Conservation (phyloP, 768 basidiomycete species). For the Grammothele lineata region DNA sequence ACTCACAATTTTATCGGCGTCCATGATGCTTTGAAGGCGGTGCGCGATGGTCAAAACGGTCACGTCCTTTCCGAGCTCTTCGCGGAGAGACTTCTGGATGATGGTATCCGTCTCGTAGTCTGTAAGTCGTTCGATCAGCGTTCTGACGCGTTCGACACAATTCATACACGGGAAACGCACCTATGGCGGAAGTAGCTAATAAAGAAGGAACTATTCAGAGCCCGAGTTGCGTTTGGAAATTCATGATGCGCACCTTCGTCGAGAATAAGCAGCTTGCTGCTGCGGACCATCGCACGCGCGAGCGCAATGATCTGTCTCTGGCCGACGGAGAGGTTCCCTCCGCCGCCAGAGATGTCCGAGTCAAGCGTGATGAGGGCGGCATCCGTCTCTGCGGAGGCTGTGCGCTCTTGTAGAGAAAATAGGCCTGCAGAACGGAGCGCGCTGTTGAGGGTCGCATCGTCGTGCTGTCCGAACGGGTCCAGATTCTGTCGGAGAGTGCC, state of each 20-base stretch:
- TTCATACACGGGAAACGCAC: slow-evolving; percentile 15
- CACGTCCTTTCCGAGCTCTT: slow-evolving; percentile 36
- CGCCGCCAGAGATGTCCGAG: slow-evolving; percentile 39
- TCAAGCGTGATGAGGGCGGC: slow-evolving; percentile 40
- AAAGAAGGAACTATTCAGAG: not conserved
- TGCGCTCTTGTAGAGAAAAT: slow-evolving; percentile 33
- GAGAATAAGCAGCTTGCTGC: slow-evolving; percentile 52
- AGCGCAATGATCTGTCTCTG: slow-evolving; percentile 58
- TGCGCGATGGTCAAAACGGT: slow-evolving; percentile 60
- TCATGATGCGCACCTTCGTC: slow-evolving; percentile 45
- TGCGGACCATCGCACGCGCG: slow-evolving; percentile 54
- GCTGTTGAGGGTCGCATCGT: slow-evolving; percentile 47
- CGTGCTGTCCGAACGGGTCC: slow-evolving; percentile 55
- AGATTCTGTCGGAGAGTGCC: slow-evolving; percentile 55
- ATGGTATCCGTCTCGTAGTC: slow-evolving; percentile 55
- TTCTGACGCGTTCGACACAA: too few species aligned
- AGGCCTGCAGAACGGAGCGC: slow-evolving; percentile 47
- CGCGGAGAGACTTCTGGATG: slow-evolving; percentile 54
- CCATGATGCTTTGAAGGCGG: slow-evolving; percentile 54
- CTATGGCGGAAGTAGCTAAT: slow-evolving; percentile 43
- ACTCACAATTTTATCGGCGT: slow-evolving; percentile 53
- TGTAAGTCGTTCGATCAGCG: slow-evolving; percentile 8
- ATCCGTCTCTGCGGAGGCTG: slow-evolving; percentile 33
- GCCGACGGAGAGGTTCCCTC: slow-evolving; percentile 49
- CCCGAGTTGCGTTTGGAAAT: too few species aligned